Percentiles rank a stretch among this genome's conserved stretches.
Evolutionary conservation across 1,284 basidiomycete genomes (phyloP).

Genomic region (Phylloboletellus chloephorus): DNA sequence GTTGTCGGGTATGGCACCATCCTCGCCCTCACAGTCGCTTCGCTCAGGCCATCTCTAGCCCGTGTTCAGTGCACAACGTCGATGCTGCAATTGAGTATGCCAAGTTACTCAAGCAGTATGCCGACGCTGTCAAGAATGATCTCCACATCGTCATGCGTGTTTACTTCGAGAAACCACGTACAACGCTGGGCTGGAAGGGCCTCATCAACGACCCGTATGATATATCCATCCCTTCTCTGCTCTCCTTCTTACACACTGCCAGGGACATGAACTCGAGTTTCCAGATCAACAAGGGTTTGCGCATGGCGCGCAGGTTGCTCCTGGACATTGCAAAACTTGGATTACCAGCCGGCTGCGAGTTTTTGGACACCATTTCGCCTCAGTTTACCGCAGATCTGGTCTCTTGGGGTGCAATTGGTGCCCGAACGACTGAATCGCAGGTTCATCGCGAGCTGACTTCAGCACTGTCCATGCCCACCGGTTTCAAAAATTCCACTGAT

Average conservation of each 20-base stretch:
- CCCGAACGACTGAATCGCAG: conserved; percentile 94
- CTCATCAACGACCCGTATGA: conserved; percentile 85
- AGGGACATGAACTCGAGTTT: conserved; percentile 75
- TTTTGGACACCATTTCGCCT: conserved; percentile 83
- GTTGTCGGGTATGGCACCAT: conserved; percentile 58
- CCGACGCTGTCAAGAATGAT: conserved; percentile 77
- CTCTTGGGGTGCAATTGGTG: conserved; percentile 96
- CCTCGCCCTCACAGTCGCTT: not conserved
- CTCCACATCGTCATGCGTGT: conserved; percentile 95
- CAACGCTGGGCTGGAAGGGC: conserved; percentile 98
- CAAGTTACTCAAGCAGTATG: conserved; percentile 72
- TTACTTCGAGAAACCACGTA: conserved; percentile 95
- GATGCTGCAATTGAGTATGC: conserved; percentile 85
- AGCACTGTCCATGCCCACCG: conserved; percentile 86
- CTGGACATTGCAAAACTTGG: conserved; percentile 84
- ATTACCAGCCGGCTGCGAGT: conserved; percentile 84
- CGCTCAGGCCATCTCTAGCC: conserved; percentile 43
- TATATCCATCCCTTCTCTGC: not conserved
- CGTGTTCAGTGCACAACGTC: conserved; percentile 89
- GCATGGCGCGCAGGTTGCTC: conserved; percentile 85
- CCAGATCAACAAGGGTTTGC: conserved; percentile 95
- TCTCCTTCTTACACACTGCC: conserved; percentile 1
- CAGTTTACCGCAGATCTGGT: conserved; percentile 97
- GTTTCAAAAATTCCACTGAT: conserved; percentile 75
- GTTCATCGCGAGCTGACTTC: conserved; percentile 87